These are phyloP conservation scores for Erucastrum elatum DNA, from an alignment of 345 rosid species.

Conservation along the genomic window DNA sequence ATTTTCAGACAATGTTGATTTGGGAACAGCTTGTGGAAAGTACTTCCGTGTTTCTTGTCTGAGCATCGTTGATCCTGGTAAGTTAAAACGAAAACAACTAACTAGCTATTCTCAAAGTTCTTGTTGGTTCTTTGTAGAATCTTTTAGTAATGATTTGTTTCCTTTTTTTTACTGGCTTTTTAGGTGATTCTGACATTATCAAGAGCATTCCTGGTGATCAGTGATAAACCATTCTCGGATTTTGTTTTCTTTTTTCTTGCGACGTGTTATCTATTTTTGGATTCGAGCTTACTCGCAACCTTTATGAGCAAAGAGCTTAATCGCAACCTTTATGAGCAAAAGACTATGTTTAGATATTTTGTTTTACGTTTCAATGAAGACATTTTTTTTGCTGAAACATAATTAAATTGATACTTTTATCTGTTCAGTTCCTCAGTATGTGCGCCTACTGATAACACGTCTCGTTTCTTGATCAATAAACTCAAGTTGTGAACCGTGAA, in stretches of 20 bases:
- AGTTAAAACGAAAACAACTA: neutral
- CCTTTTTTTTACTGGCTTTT: neutral
- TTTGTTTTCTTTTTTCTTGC: neutral
- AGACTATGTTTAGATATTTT: neutral
- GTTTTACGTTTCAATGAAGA: neutral
- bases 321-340: constrained; percentile 7
- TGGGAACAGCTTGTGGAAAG: constrained; percentile 81
- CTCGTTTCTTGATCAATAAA: neutral
- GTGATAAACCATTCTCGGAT: constrained; percentile 31
- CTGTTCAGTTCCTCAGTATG: neutral
- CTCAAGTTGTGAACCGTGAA: too few species aligned
- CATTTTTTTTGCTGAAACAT: neutral
- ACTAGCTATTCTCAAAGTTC: neutral
- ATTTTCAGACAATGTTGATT: constrained; percentile 60
- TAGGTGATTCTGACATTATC: constrained; percentile 84
- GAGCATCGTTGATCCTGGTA: constrained; percentile 68
- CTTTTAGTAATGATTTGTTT: neutral
- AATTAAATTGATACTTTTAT: neutral
- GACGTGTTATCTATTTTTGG: neutral
- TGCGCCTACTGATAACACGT: neutral
- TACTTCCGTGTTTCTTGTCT: constrained; percentile 73
- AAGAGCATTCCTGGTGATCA: constrained; percentile 65
- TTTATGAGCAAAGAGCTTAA: constrained; percentile 15
- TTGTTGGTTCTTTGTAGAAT: constrained; percentile 3
- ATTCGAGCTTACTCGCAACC: constrained; percentile 3